Evolutionary conservation across 176 grass and related monocot genomes (phyloP).

Genomic region (Ampelocalamus luodianensis): DNA sequence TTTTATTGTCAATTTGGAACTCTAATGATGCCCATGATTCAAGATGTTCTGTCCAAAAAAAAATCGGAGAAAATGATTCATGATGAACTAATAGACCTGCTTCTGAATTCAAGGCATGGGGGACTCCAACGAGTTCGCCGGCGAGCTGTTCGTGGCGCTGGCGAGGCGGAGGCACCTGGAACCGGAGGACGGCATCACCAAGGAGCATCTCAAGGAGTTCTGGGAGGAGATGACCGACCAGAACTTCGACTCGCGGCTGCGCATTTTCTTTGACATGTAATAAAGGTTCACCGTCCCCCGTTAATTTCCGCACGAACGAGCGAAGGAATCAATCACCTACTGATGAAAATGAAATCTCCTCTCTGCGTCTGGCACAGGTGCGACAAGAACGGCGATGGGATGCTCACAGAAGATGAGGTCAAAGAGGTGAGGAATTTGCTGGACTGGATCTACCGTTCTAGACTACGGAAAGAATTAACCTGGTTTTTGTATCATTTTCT

Average conservation of each 20-base stretch:
- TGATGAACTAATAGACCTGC: not conserved
- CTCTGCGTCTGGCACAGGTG: constrained; percentile 56
- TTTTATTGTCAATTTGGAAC: not conserved
- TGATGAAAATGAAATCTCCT: constrained; percentile 33
- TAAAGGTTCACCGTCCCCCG: constrained; percentile 34
- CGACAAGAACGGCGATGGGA: constrained; percentile 96
- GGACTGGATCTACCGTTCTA: not conserved
- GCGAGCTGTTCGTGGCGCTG: constrained; percentile 83
- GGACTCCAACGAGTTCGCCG: constrained; percentile 94
- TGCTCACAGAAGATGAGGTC: constrained; percentile 95
- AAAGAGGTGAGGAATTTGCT: constrained; percentile 67
- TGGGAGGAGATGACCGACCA: constrained; percentile 98
- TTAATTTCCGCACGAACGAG: not conserved
- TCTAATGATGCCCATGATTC: not conserved
- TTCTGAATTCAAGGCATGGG: constrained; percentile 69
- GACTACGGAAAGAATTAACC: not conserved
- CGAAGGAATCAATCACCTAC: not conserved
- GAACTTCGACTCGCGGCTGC: constrained; percentile 91
- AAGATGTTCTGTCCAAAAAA: not conserved
- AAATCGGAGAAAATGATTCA: not conserved
- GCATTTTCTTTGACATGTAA: constrained; percentile 99
- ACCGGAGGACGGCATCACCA: constrained; percentile 63
- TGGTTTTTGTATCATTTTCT: not conserved
- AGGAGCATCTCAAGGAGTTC: constrained; percentile 86
- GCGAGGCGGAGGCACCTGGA: constrained; percentile 70